phyloP scores from a whole-genome alignment of 805 yeast genomes.

The Cyberlindnera suaveolens region DNA sequence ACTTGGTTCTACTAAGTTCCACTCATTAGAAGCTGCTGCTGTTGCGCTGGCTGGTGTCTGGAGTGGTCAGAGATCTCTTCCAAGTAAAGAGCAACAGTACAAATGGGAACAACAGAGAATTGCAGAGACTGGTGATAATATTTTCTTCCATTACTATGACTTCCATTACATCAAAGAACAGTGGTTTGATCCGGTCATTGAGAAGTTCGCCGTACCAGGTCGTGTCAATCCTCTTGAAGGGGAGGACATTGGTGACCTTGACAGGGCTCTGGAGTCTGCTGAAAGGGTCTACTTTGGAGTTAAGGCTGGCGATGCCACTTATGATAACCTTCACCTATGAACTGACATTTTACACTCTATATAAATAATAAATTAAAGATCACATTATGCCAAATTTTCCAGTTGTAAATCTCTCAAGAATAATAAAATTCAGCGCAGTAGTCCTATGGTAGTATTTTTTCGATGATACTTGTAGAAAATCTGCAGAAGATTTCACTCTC shows the following conservation, averaged over 20 bases:
- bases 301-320: neutral
- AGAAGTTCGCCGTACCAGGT: constrained; percentile 4
- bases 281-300: constrained; percentile 5
- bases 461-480: no score
- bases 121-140: constrained; percentile 15
- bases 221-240: constrained; percentile 4
- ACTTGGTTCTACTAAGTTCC: constrained; percentile 39
- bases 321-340: no score
- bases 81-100: constrained; percentile 33
- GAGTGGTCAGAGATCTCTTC: constrained; percentile 34
- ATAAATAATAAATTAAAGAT: no score
- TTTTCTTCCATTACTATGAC: constrained; percentile 4
- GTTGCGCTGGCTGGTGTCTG: constrained; percentile 50
- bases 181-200: constrained; percentile 6
- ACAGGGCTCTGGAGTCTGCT: constrained; percentile 4
- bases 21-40: constrained; percentile 42
- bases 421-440: no score
- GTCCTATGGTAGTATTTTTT: no score
- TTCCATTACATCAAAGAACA: neutral
- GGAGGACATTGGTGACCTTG: constrained; percentile 5
- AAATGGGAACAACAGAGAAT: constrained; percentile 27
- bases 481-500: no score
- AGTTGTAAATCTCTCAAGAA: no score
- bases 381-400: no score
- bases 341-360: no score